Evolutionary conservation across 1,139 yeast genomes (phyloP).

Genomic region (Hyphopichia burtonii): DNA sequence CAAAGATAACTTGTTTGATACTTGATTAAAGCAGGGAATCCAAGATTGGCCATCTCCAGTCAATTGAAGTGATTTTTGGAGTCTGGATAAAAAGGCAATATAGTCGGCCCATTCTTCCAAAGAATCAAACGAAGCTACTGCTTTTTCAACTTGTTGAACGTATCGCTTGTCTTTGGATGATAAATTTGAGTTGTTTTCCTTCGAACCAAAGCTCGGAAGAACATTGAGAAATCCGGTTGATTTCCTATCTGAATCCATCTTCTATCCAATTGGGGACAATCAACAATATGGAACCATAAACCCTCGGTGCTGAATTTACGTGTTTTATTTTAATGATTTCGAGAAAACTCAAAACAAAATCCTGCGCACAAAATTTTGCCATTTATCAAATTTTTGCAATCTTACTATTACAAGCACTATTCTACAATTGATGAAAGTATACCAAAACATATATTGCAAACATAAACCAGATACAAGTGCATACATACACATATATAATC

Average conservation of each 20-base stretch:
- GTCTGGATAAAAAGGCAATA: conserved; percentile 78
- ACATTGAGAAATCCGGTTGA: conserved; percentile 6
- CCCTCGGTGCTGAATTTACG: not conserved
- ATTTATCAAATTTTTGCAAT: too few species aligned
- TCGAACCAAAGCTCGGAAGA: conserved; percentile 8
- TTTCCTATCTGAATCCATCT: conserved; percentile 3
- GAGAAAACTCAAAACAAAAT: not conserved
- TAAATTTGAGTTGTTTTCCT: conserved; percentile 4
- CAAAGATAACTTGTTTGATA: conserved; percentile 51
- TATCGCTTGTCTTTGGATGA: conserved; percentile 68
- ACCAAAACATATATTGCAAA: too few species aligned
- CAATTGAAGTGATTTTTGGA: conserved; percentile 63
- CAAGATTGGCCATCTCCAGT: conserved; percentile 29
- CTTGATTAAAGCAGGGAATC: conserved; percentile 40
- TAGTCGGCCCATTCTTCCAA: conserved; percentile 99
- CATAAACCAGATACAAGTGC: too few species aligned
- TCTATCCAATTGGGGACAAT: too few species aligned
- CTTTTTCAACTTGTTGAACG: conserved; percentile 65
- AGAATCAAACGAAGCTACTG: conserved; percentile 75
- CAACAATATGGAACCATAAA: not conserved
- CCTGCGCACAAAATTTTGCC: not conserved
- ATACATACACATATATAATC: too few species aligned
- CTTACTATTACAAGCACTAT: too few species aligned
- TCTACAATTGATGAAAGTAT: too few species aligned
- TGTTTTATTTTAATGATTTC: not conserved